Conservation (phyloP, 106 monocot species). For the Allium fistulosum region DNA sequence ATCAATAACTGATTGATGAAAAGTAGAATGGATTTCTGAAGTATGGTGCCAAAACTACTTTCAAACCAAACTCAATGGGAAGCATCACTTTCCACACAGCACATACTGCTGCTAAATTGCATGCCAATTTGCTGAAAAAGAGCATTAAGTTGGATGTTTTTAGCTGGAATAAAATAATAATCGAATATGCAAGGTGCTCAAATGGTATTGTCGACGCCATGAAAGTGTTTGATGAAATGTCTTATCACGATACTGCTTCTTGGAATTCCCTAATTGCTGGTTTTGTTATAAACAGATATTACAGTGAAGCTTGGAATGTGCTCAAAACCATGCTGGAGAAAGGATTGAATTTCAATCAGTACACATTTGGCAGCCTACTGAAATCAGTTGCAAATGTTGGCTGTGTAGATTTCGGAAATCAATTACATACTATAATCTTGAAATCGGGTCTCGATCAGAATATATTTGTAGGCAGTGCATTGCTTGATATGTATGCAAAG, state of each 20-base stretch:
- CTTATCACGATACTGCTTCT: conserved; percentile 37
- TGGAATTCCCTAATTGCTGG: conserved; percentile 62
- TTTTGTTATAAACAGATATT: conserved; percentile 14
- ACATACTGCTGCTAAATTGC: conserved; percentile 20
- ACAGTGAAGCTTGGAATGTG: conserved; percentile 13
- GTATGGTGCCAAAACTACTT: too few relatives aligned
- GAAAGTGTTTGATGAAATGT: conserved; percentile 69
- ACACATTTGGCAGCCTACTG: conserved; percentile 47
- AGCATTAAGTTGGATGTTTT: conserved; percentile 17
- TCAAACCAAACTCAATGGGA: neutral
- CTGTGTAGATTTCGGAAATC: conserved; percentile 12
- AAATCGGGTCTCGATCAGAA: conserved; percentile 45
- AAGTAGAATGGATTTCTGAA: too few relatives aligned
- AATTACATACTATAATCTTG: conserved; percentile 37
- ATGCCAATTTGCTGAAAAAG: conserved; percentile 37
- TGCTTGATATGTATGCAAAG: conserved; percentile 61
- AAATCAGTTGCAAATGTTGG: conserved; percentile 31
- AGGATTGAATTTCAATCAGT: conserved; percentile 29
- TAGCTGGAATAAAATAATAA: conserved; percentile 56
- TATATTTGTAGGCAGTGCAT: conserved; percentile 54
- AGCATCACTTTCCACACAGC: neutral
- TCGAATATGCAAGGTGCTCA: conserved; percentile 19
- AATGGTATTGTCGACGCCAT: conserved; percentile 10
- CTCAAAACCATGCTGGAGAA: conserved; percentile 24
- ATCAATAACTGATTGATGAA: too few relatives aligned